Base-by-base conservation (phyloP, 345 rosid species). In the Chamaenerion angustifolium region DNA sequence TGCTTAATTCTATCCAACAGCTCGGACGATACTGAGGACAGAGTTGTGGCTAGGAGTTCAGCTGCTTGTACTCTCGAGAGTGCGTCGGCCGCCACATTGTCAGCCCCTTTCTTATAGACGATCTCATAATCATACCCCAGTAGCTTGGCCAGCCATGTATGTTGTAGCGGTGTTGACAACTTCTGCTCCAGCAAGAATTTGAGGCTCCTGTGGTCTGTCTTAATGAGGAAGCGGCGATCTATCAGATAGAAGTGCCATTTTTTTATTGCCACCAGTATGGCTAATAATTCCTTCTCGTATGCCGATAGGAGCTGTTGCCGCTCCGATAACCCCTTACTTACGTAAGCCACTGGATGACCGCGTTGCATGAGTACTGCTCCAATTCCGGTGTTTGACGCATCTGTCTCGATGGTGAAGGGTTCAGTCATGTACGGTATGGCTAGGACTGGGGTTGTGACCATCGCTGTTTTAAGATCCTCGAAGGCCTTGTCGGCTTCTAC, bases 181-280 rank as follows among this genome's bases (percentile, higher is more conserved):
- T 43, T 43, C 0, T 43, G 46, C n/a, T 43, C 46, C 1, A 43
- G 1, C 46, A 43, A 1, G 5, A n/a, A n/a, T n/a, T 45, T 56
- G 0, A 42, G 46, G 40, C 45, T 57, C 8, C 48, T 1, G 1
- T 56, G 58, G 19, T 44, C 50, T 0, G 58, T 55, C 14, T 23
- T 23, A 15, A 55, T 45, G 11, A 37, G 12, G 13, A 45, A 56
- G 25, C 19, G 57, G 0, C 40, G 11, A 6, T 23, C 48, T 14
- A 54, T 16, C 11, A 54, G n/a, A n/a, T 56, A 56, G 13, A 10
- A 43, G 0, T 17, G 15, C 42, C 43, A 56, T 8, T 46, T 45
- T 1, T 45, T 23, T 1, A 46, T 14, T 0, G 42, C 51, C 3
- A 12, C 12, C 6, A 56, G n/a, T n/a, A n/a, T n/a, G n/a, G n/a